These are phyloP conservation scores for Akanthomyces lecanii DNA, from an alignment of 2,329 filamentous ascomycete species.

Conservation along the genomic window DNA sequence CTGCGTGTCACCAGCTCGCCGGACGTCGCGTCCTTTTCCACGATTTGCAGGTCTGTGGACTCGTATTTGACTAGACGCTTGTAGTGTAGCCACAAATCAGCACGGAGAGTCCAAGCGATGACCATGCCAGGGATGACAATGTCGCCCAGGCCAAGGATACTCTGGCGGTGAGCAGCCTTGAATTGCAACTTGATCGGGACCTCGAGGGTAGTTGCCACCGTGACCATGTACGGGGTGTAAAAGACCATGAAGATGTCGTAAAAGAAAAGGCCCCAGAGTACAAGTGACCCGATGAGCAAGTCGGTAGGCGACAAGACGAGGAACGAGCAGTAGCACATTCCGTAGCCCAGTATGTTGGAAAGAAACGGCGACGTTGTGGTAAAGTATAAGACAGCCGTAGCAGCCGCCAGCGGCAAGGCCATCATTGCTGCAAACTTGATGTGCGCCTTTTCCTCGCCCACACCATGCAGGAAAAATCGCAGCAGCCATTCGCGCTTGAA, in stretches of 20 bases:
- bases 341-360: conserved; percentile 82
- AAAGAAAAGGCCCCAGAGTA: conserved; percentile 77
- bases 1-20: conserved; percentile 33
- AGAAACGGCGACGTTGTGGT: conserved; percentile 56
- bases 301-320: conserved; percentile 85
- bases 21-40: conserved; percentile 31
- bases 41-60: conserved; percentile 30
- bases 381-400: conserved; percentile 60
- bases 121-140: conserved; percentile 90
- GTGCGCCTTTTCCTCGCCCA: conserved; percentile 42
- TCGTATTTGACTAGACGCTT: conserved; percentile 56
- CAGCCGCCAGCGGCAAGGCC: conserved; percentile 50
- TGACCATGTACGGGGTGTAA: conserved; percentile 81
- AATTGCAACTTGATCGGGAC: conserved; percentile 92
- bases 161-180: conserved; percentile 56
- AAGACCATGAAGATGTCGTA: conserved; percentile 96
- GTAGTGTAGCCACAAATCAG: conserved; percentile 85
- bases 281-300: conserved; percentile 73
- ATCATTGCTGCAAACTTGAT: conserved; percentile 55
- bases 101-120: conserved; percentile 82
- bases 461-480: conserved; percentile 47
- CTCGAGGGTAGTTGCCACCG: conserved; percentile 83
- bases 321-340: conserved; percentile 78
- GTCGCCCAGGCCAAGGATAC: conserved; percentile 92
- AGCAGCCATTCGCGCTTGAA: conserved; percentile 50